These are phyloP conservation scores for Metschnikowia lochheadii DNA, from an alignment of 805 yeast genomes.

Conservation along the genomic window DNA sequence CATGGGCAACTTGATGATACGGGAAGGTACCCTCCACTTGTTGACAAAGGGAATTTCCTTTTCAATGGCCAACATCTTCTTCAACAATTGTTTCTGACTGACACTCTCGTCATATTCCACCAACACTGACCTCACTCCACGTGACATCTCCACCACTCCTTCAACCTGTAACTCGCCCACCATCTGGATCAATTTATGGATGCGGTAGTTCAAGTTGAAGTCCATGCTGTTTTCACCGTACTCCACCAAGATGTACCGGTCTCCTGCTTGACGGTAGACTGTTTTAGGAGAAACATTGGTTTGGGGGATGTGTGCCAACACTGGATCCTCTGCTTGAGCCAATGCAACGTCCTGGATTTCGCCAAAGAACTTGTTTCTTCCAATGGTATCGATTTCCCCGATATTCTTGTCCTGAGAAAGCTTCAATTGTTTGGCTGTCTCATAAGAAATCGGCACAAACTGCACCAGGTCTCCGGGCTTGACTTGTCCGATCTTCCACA, in stretches of 20 bases:
- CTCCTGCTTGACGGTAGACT: slow-evolving; percentile 95
- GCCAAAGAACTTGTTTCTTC: too few relatives aligned
- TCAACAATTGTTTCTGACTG: slow-evolving; percentile 58
- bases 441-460: slow-evolving; percentile 73
- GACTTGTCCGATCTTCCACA: slow-evolving; percentile 98
- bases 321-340: slow-evolving; percentile 59
- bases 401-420: slow-evolving; percentile 55
- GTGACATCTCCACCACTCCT: slow-evolving; percentile 94
- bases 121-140: slow-evolving; percentile 92
- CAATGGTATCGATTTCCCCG: slow-evolving; percentile 15
- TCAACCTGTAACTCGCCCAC: slow-evolving; percentile 59
- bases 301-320: slow-evolving; percentile 50
- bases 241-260: slow-evolving; percentile 85
- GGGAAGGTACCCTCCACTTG: slow-evolving; percentile 83
- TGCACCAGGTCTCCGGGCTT: slow-evolving; percentile 87
- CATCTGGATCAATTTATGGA: slow-evolving; percentile 73
- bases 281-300: slow-evolving; percentile 58
- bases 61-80: slow-evolving; percentile 69
- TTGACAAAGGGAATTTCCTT: slow-evolving; percentile 66
- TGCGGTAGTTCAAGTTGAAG: slow-evolving; percentile 78
- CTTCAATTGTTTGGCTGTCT: slow-evolving; percentile 63
- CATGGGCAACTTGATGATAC: slow-evolving; percentile 84
- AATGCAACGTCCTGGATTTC: slow-evolving; percentile 23
- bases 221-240: slow-evolving; percentile 89
- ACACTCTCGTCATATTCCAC: slow-evolving; percentile 75